Evolutionary conservation across 352 stramenopile genomes (phyloP).

Genomic region (Phytophthora sp.): DNA sequence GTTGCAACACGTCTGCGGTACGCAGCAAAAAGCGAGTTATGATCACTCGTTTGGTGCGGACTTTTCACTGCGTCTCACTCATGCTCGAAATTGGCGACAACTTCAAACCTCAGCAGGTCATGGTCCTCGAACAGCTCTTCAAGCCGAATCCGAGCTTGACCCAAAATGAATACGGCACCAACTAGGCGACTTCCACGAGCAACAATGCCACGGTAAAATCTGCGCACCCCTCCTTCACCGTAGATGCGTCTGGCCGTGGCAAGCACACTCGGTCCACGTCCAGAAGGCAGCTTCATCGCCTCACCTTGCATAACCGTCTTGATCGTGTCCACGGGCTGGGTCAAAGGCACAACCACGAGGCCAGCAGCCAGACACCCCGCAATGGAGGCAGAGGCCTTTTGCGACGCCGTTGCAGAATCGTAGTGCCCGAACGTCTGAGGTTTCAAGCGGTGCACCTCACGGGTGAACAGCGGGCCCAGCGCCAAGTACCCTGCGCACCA

Average conservation of each 20-base stretch:
- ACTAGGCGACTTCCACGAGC: slow-evolving; percentile 71
- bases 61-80: slow-evolving; percentile 13
- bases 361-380: slow-evolving; percentile 69
- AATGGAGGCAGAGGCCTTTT: slow-evolving; percentile 65
- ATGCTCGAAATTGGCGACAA: slow-evolving; percentile 10
- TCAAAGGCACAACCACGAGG: slow-evolving; percentile 72
- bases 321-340: slow-evolving; percentile 80
- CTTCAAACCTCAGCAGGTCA: slow-evolving; percentile 38
- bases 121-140: slow-evolving; percentile 76
- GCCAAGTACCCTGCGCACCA: slow-evolving; percentile 84
- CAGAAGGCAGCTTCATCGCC: slow-evolving; percentile 46
- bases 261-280: slow-evolving; percentile 39
- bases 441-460: slow-evolving; percentile 57
- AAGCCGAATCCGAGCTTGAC: slow-evolving; percentile 64
- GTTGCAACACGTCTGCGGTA: background rate
- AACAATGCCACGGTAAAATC: slow-evolving; percentile 76
- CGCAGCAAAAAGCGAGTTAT: slow-evolving; percentile 8
- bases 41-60: background rate
- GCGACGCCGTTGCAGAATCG: slow-evolving; percentile 55
- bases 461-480: slow-evolving; percentile 68
- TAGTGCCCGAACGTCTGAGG: slow-evolving; percentile 59
- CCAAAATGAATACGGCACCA: slow-evolving; percentile 85
- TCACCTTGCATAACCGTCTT: slow-evolving; percentile 90
- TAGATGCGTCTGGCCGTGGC: slow-evolving; percentile 52
- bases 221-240: slow-evolving; percentile 45